phyloP scores from a whole-genome alignment of 352 stramenopile genomes.

The Phytophthora gonapodyides region DNA sequence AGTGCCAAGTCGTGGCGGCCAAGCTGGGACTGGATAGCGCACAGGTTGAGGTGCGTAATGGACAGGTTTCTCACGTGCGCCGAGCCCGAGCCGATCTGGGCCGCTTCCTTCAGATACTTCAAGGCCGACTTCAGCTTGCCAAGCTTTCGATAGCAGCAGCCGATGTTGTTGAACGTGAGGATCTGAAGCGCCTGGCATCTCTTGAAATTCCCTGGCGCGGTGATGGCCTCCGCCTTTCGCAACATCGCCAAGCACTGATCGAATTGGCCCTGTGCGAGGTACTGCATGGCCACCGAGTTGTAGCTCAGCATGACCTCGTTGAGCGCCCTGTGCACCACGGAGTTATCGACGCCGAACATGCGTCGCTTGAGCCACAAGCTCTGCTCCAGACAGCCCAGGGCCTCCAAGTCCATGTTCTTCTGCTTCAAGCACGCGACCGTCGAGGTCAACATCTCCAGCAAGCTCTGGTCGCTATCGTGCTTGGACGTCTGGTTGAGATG shows the following conservation, averaged over 20 bases:
- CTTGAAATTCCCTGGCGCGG: constrained; percentile 66
- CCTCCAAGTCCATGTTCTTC: constrained; percentile 79
- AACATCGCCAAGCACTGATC: constrained; percentile 74
- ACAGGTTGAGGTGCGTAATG: constrained; percentile 84
- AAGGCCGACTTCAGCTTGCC: constrained; percentile 73
- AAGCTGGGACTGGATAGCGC: constrained; percentile 78
- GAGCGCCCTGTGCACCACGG: constrained; percentile 55
- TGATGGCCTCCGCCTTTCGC: constrained; percentile 74
- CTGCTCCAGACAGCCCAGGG: constrained; percentile 75
- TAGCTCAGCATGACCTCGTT: constrained; percentile 74
- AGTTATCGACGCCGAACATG: constrained; percentile 73
- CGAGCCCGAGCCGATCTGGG: constrained; percentile 57
- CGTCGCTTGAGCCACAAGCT: constrained; percentile 74
- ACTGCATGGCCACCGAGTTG: constrained; percentile 81
- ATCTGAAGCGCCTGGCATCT: constrained; percentile 73
- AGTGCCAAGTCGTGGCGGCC: constrained; percentile 69
- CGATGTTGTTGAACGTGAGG: constrained; percentile 85
- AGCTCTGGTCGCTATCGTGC: constrained; percentile 58
- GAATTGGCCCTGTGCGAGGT: constrained; percentile 53
- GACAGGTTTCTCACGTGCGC: constrained; percentile 75
- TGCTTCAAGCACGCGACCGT: constrained; percentile 71
- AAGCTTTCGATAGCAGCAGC: constrained; percentile 81
- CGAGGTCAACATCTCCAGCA: constrained; percentile 74
- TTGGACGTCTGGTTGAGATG: constrained; percentile 16
- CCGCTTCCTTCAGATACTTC: constrained; percentile 76